These are phyloP conservation scores for Grosmannia clavigera DNA, from an alignment of 2,329 filamentous ascomycete species.

Conservation along the genomic window DNA sequence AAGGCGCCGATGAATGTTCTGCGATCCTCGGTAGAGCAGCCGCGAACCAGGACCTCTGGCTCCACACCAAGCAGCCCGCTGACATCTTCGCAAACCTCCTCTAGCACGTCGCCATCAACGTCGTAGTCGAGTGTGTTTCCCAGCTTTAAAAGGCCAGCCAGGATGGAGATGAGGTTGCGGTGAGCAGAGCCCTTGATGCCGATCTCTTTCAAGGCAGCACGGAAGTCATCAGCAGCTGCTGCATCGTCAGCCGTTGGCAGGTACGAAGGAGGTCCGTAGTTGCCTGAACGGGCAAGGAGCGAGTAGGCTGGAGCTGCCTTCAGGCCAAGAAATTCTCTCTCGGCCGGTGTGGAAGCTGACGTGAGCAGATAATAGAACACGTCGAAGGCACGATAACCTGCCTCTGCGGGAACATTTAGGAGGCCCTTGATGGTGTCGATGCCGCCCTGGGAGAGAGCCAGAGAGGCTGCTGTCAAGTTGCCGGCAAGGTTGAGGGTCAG, in stretches of 20 bases:
- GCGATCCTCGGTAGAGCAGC: conserved; percentile 76
- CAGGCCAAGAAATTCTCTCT: conserved; percentile 77
- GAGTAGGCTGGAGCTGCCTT: conserved; percentile 65
- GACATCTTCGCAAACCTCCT: conserved; percentile 83
- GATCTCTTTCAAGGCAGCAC: conserved; percentile 73
- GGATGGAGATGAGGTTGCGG: conserved; percentile 69
- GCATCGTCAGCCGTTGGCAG: conserved; percentile 86
- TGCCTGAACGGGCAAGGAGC: conserved; percentile 70
- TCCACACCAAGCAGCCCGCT: conserved; percentile 76
- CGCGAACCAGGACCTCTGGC: conserved; percentile 64
- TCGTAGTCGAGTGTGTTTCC: conserved; percentile 81
- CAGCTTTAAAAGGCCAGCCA: conserved; percentile 80
- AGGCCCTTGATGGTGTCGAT: conserved; percentile 76
- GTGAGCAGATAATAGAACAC: conserved; percentile 96
- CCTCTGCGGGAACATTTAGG: conserved; percentile 63
- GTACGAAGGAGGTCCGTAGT: conserved; percentile 76
- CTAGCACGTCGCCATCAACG: conserved; percentile 71
- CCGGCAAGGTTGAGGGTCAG: conserved; percentile 74
- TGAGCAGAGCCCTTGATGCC: conserved; percentile 82
- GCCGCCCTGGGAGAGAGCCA: conserved; percentile 75
- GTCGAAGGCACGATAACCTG: conserved; percentile 85
- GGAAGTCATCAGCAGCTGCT: conserved; percentile 87
- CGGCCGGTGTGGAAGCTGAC: conserved; percentile 76
- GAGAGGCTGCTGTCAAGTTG: conserved; percentile 58
- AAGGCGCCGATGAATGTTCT: conserved; percentile 71